These are phyloP conservation scores for Candolleomyces efflorescens DNA, from an alignment of 768 basidiomycete genomes.

Conservation along the genomic window DNA sequence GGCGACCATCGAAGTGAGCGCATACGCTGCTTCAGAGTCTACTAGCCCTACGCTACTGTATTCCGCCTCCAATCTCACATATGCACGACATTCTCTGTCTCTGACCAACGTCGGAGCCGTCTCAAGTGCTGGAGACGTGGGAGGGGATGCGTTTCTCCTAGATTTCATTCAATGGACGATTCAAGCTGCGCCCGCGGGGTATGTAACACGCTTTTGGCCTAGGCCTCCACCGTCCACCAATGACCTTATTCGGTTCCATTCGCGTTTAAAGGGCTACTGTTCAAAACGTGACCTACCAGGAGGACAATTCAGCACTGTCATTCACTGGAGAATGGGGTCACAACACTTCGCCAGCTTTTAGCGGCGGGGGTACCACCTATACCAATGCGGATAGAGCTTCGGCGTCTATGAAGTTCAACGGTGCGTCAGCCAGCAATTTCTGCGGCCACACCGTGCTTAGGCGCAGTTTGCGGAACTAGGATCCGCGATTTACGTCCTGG, in stretches of 20 bases:
- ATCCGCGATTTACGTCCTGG: conserved; percentile 41
- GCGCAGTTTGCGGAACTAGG: conserved; percentile 19
- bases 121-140: conserved; percentile 24
- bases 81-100: conserved; percentile 32
- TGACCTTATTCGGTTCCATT: background rate
- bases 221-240: background rate
- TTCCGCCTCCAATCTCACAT: conserved; percentile 29
- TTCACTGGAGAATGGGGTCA: conserved; percentile 39
- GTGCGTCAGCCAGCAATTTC: conserved; percentile 18
- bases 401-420: conserved; percentile 37
- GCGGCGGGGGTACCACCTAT: conserved; percentile 40
- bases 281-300: conserved; percentile 37
- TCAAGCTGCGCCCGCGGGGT: conserved; percentile 43
- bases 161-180: conserved; percentile 39
- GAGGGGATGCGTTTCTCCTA: conserved; percentile 34
- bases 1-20: conserved; percentile 20
- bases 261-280: conserved; percentile 32
- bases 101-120: conserved; percentile 37
- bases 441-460: background rate
- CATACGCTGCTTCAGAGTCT: conserved; percentile 22
- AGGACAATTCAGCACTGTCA: conserved; percentile 32
- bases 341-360: conserved; percentile 40
- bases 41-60: conserved; percentile 34
- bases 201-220: background rate
- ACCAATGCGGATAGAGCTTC: conserved; percentile 37